Conservation (phyloP, 768 basidiomycete species). For the Termitomyces sp. region DNA sequence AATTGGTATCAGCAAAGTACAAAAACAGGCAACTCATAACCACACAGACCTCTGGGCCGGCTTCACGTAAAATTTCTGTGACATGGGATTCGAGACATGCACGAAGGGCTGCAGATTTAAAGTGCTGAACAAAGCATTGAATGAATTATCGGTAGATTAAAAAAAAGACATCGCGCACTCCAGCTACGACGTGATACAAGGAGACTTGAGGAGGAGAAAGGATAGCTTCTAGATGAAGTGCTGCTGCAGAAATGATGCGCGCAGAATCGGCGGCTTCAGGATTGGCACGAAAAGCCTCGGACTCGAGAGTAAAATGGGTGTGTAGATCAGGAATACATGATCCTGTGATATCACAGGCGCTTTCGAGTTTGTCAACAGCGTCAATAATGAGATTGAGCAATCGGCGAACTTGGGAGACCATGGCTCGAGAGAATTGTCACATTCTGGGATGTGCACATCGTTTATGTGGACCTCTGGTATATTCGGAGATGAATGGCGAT, state of each 20-base stretch:
- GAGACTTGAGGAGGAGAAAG: constrained; percentile 7
- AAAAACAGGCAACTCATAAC: not conserved
- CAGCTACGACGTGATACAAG: constrained; percentile 4
- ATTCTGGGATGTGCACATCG: not conserved
- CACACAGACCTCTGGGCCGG: constrained; percentile 12
- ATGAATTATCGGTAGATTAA: not conserved
- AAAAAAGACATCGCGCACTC: not conserved
- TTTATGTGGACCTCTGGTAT: not conserved
- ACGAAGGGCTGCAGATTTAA: constrained; percentile 18
- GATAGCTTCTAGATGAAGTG: constrained; percentile 10
- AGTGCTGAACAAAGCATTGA: constrained; percentile 1
- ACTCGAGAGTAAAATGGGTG: not conserved
- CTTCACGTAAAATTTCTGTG: constrained; percentile 30
- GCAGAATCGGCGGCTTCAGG: constrained; percentile 2
- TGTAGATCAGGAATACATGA: not conserved
- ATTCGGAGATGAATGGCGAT: not conserved
- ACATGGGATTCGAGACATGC: constrained; percentile 24
- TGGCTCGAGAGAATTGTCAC: not conserved
- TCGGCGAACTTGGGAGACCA: constrained; percentile 5
- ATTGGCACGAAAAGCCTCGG: constrained; percentile 1
- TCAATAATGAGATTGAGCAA: constrained; percentile 1
- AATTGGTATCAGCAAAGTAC: too few species aligned
- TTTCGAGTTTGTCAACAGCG: constrained; percentile 3
- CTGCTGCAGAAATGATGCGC: constrained; percentile 6
- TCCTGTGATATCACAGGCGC: not conserved